Percentiles rank a stretch among this genome's conserved stretches.
Conservation (phyloP, 1,284 basidiomycete species). For the Cystobasidium pallidum region DNA sequence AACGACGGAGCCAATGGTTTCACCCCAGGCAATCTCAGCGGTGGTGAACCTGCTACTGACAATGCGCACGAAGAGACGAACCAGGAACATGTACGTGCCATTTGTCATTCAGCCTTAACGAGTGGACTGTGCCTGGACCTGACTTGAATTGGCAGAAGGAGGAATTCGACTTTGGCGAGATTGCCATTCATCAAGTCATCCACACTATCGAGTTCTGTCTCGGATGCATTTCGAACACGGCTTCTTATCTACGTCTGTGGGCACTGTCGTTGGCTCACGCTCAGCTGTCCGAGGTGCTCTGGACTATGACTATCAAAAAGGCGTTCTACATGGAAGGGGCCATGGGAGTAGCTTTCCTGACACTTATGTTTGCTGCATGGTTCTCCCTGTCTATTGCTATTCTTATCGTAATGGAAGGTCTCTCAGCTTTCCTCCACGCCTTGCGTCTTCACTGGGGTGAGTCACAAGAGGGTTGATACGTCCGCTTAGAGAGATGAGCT, state of each 20-base stretch:
- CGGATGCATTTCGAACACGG: constrained; percentile 98
- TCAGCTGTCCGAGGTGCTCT: constrained; percentile 86
- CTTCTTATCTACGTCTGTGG: constrained; percentile 98
- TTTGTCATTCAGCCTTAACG: background rate
- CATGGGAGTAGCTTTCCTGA: constrained; percentile 65
- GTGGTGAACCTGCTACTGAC: constrained; percentile 23
- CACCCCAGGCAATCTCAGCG: constrained; percentile 9
- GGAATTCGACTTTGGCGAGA: constrained; percentile 82
- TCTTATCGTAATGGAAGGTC: constrained; percentile 61
- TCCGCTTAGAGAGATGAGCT: background rate
- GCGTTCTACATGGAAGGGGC: constrained; percentile 56
- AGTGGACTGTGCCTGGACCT: background rate
- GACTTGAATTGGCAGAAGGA: constrained; percentile 61
- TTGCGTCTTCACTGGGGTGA: constrained; percentile 85
- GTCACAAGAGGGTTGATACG: background rate
- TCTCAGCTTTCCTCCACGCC: constrained; percentile 94
- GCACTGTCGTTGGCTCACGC: constrained; percentile 97
- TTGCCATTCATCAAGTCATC: constrained; percentile 95
- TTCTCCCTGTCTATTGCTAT: constrained; percentile 66
- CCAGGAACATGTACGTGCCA: constrained; percentile 45
- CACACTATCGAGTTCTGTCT: constrained; percentile 96
- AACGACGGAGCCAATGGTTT: constrained; percentile 55
- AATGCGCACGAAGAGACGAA: constrained; percentile 44
- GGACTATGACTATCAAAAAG: constrained; percentile 56
- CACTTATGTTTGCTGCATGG: constrained; percentile 77